phyloP scores from a whole-genome alignment of 2,329 filamentous ascomycete genomes.

The Diaporthe sp. region DNA sequence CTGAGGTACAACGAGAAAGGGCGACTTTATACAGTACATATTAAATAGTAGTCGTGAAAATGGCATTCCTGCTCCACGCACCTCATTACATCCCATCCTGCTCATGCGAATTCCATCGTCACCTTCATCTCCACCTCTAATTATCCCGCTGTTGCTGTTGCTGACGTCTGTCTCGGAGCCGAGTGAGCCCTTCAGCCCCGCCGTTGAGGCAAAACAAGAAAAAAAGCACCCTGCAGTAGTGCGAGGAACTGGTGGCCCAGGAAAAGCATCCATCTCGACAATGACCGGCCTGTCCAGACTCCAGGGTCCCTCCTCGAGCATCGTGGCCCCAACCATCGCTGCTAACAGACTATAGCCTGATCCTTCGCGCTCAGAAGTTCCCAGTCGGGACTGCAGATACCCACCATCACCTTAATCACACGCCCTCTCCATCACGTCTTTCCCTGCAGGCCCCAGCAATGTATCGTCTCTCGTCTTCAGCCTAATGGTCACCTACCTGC shows the following conservation, averaged over 20 bases:
- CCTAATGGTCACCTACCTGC: not conserved
- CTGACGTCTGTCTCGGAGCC: not conserved
- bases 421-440: not conserved
- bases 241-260: not conserved
- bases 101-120: not conserved
- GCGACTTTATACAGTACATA: not conserved
- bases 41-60: not conserved
- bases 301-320: not conserved
- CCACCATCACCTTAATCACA: not conserved
- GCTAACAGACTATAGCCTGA: not conserved
- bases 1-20: not conserved
- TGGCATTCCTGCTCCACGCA: not conserved
- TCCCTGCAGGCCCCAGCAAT: not conserved
- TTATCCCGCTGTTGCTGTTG: not conserved
- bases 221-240: constrained; percentile 8
- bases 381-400: not conserved
- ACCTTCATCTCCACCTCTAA: not conserved
- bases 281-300: not conserved
- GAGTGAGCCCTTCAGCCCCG: not conserved
- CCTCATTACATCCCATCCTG: not conserved
- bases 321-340: not conserved
- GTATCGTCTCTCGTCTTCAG: not conserved
- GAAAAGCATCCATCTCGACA: not conserved
- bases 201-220: not conserved
- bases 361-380: constrained; percentile 10